These are phyloP conservation scores for Fraxinus cuspidata DNA, from an alignment of 257 asterid genomes.

Conservation along the genomic window DNA sequence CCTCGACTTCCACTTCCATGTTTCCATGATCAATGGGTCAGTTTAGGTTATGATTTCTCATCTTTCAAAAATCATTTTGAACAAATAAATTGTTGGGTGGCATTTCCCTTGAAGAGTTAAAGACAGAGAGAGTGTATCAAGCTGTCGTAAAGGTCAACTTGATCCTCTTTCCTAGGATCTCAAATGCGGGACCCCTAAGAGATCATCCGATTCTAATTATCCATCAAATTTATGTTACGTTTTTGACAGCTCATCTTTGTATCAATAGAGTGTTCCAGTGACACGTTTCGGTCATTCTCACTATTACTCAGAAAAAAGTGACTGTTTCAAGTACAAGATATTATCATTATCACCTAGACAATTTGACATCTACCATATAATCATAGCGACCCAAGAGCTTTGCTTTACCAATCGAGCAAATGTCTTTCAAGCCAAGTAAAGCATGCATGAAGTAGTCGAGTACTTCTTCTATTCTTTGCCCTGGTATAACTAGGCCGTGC, in stretches of 20 bases:
- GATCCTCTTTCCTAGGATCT: not conserved
- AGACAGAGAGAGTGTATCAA: too few relatives aligned
- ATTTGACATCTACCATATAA: not conserved
- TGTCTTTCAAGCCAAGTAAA: too few relatives aligned
- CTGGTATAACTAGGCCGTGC: too few relatives aligned
- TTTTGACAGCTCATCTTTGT: not conserved
- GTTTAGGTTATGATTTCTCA: not conserved
- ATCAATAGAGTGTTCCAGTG: too few relatives aligned
- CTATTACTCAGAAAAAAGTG: not conserved
- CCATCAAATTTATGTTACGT: not conserved
- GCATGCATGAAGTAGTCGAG: too few relatives aligned
- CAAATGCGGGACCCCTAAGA: not conserved
- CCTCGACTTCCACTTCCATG: not conserved
- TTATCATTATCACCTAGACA: too few relatives aligned
- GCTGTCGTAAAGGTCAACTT: not conserved
- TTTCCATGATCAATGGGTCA: not conserved
- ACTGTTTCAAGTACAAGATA: too few relatives aligned
- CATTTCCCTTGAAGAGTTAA: too few relatives aligned
- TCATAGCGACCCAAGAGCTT: not conserved
- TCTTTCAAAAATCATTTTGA: too few relatives aligned
- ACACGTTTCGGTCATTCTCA: too few relatives aligned
- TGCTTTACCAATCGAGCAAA: not conserved
- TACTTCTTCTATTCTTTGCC: too few relatives aligned
- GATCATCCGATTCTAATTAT: not conserved
- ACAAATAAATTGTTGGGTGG: too few relatives aligned